A percentile compares a stretch with the other conserved stretches of the same genome.
phyloP scores from a whole-genome alignment of 208 protist species.

The Trypanosoma scelopori region DNA sequence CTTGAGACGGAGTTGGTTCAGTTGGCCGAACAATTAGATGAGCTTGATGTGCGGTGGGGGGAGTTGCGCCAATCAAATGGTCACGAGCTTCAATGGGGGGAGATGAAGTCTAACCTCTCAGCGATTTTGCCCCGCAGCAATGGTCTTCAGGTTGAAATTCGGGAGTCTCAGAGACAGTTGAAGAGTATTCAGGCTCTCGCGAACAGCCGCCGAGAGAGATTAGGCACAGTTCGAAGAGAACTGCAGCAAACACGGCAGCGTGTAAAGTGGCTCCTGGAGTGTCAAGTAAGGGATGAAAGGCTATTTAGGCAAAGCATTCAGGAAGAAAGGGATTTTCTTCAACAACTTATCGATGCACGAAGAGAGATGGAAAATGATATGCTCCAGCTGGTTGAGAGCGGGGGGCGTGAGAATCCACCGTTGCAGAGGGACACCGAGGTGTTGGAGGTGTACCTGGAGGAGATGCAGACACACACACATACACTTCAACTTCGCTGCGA shows the following conservation, averaged over 20 bases:
- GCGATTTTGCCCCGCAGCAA: background rate
- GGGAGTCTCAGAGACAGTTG: constrained; percentile 15
- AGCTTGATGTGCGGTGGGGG: background rate
- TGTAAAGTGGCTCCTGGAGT: constrained; percentile 25
- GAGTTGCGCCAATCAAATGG: background rate
- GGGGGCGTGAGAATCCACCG: constrained; percentile 12
- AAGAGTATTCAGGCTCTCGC: background rate
- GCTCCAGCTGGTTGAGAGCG: background rate
- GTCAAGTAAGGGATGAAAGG: constrained; percentile 18
- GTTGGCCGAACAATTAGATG: constrained; percentile 3
- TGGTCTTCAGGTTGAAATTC: constrained; percentile 20
- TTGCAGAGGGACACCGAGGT: constrained; percentile 11
- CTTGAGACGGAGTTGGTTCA: constrained; percentile 4
- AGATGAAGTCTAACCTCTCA: constrained; percentile 18
- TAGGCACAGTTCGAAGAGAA: constrained; percentile 11
- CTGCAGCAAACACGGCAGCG: constrained; percentile 5
- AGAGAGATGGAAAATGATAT: constrained; percentile 16
- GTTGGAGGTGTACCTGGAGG: constrained; percentile 23
- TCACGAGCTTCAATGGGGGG: constrained; percentile 26
- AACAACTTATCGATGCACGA: constrained; percentile 17
- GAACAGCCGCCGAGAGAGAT: constrained; percentile 2
- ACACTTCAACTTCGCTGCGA: constrained; percentile 14
- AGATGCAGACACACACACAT: constrained; percentile 23
- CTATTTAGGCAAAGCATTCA: constrained; percentile 6
- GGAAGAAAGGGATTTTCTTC: constrained; percentile 24